These are phyloP conservation scores for Parachaetomium inaequale DNA, from an alignment of 495 filamentous ascomycete species.

Conservation along the genomic window DNA sequence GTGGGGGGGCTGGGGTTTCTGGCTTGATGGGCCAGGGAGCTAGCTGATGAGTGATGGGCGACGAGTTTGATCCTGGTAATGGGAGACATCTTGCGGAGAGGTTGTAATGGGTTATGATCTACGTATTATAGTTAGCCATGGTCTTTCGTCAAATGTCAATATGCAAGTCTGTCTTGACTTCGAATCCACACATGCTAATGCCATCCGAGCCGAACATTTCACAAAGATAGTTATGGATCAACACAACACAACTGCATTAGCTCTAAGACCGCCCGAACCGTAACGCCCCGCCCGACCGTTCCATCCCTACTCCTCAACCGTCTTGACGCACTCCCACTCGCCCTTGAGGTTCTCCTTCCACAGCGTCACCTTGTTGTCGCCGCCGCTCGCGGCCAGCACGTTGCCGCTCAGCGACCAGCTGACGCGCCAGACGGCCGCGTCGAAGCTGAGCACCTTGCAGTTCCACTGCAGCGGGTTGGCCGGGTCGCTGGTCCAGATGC, in stretches of 20 bases:
- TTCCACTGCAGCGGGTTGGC: constrained; percentile 65
- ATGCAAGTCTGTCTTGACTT: not conserved
- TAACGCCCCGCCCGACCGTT: constrained; percentile 3
- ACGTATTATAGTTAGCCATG: not conserved
- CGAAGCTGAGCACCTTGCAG: constrained; percentile 78
- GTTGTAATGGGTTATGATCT: not conserved
- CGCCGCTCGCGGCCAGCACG: constrained; percentile 85
- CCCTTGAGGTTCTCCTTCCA: constrained; percentile 81
- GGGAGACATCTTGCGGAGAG: not conserved
- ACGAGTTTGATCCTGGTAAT: not conserved
- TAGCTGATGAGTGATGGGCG: not conserved
- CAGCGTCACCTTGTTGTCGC: constrained; percentile 93
- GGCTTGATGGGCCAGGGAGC: not conserved
- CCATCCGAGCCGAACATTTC: not conserved
- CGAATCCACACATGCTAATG: not conserved
- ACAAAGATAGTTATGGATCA: not conserved
- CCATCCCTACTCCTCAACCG: constrained; percentile 75
- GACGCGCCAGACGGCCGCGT: constrained; percentile 87
- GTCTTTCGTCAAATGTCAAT: not conserved
- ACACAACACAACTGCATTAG: not conserved
- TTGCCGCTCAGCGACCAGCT: constrained; percentile 98
- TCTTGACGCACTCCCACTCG: constrained; percentile 93
- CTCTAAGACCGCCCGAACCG: constrained; percentile 16
- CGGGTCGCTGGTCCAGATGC: constrained; percentile 86
- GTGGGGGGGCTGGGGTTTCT: constrained; percentile 9